Evolutionary conservation across 2,329 filamentous ascomycete species (phyloP).

Genomic region (Emydomyces testavorans): DNA sequence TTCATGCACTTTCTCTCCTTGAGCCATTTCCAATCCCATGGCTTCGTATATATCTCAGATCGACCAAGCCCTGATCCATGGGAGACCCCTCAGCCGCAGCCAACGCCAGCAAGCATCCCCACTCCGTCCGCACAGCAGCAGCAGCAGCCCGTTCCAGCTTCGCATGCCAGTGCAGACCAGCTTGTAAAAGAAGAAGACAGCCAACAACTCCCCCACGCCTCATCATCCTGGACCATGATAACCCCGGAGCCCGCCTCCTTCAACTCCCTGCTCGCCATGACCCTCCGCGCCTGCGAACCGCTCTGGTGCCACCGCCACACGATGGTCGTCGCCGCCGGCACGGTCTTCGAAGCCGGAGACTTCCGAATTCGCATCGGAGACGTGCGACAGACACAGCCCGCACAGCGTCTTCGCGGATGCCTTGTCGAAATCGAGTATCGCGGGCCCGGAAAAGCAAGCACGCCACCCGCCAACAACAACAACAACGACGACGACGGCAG

Average conservation of each 20-base stretch:
- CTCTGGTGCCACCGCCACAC: conserved; percentile 35
- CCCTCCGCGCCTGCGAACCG: conserved; percentile 32
- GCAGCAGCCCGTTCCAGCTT: conserved; percentile 4
- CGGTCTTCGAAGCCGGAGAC: conserved; percentile 33
- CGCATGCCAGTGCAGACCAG: conserved; percentile 2
- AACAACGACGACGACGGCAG: background rate
- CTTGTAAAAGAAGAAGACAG: background rate
- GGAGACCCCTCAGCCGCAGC: conserved; percentile 7
- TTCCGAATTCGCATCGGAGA: conserved; percentile 36
- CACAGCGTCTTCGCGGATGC: conserved; percentile 30
- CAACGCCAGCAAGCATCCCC: background rate
- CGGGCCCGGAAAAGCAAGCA: conserved; percentile 20
- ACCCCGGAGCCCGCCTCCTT: conserved; percentile 28
- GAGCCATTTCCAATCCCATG: conserved; percentile 31
- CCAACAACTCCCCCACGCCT: background rate
- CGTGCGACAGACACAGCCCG: conserved; percentile 32
- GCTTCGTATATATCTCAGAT: conserved; percentile 33
- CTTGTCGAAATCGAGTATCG: conserved; percentile 37
- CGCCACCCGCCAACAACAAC: too few species aligned
- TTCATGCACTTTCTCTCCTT: conserved; percentile 36
- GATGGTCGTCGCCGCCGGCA: conserved; percentile 26
- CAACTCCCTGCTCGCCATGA: conserved; percentile 30
- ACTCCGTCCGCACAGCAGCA: background rate
- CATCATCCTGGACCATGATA: conserved; percentile 28
- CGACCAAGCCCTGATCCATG: conserved; percentile 16